Evolutionary conservation across 805 yeast species (phyloP).

Genomic region (Wickerhamiella shivajii): DNA sequence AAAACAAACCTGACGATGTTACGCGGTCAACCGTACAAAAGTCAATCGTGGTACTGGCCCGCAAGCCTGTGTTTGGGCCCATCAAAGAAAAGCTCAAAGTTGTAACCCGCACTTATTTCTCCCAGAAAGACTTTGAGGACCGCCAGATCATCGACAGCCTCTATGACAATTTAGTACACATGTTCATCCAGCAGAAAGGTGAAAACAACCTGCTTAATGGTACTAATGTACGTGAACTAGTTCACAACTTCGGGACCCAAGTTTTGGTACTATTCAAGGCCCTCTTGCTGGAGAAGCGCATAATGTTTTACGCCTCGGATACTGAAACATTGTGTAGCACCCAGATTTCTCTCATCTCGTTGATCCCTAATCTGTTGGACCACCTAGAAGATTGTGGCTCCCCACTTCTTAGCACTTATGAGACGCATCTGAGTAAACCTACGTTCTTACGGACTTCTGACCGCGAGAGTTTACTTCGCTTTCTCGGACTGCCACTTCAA

Average conservation of each 20-base stretch:
- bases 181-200: slow-evolving; percentile 23
- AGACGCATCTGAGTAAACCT: slow-evolving; percentile 39
- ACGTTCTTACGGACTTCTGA: slow-evolving; percentile 63
- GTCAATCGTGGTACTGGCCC: slow-evolving; percentile 71
- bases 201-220: slow-evolving; percentile 61
- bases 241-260: slow-evolving; percentile 43
- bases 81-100: slow-evolving; percentile 82
- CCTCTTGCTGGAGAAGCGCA: slow-evolving; percentile 54
- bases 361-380: slow-evolving; percentile 67
- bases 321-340: slow-evolving; percentile 67
- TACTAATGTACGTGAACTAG: slow-evolving; percentile 49
- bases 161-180: slow-evolving; percentile 40
- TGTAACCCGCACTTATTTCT: slow-evolving; percentile 72
- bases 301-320: slow-evolving; percentile 65
- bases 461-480: slow-evolving; percentile 57
- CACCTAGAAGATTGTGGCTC: slow-evolving; percentile 67
- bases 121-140: slow-evolving; percentile 66
- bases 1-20: slow-evolving; percentile 43
- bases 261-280: slow-evolving; percentile 61
- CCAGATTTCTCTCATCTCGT: slow-evolving; percentile 69
- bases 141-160: slow-evolving; percentile 50
- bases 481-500: slow-evolving; percentile 79
- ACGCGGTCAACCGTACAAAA: slow-evolving; percentile 86
- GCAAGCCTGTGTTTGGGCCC: slow-evolving; percentile 73
- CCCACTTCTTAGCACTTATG: slow-evolving; percentile 46